Evolutionary conservation across 2,329 filamentous ascomycete species (phyloP).

Genomic region (Aspergillus pseudoglaucus): DNA sequence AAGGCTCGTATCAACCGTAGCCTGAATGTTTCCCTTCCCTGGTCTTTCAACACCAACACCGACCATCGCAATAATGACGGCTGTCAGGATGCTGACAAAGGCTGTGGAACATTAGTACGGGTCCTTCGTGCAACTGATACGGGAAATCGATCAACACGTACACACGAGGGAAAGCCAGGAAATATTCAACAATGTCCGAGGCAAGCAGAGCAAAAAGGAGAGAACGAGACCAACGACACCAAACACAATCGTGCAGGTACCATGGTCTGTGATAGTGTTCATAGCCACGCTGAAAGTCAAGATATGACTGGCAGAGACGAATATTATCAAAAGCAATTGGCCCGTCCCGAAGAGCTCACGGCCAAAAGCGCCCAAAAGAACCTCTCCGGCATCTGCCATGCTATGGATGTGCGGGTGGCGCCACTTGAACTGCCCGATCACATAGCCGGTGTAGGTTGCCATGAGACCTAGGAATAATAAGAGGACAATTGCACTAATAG

Average conservation of each 20-base stretch:
- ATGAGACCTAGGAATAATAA: conserved; percentile 47
- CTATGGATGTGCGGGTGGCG: conserved; percentile 52
- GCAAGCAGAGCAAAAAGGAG: conserved; percentile 52
- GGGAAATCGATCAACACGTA: conserved; percentile 2
- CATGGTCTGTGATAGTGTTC: conserved; percentile 54
- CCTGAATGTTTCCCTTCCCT: conserved; percentile 22
- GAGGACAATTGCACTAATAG: conserved; percentile 35
- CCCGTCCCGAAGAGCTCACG: conserved; percentile 56
- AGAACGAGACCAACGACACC: conserved; percentile 51
- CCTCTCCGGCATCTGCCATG: conserved; percentile 59
- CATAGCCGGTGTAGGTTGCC: conserved; percentile 51
- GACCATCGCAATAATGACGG: conserved; percentile 59
- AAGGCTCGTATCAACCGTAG: conserved; percentile 38
- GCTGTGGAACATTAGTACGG: conserved; percentile 16
- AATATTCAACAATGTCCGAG: conserved; percentile 54
- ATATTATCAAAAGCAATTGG: conserved; percentile 56
- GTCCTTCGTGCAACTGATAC: neutral
- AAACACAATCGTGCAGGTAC: conserved; percentile 56
- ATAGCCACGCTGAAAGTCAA: conserved; percentile 62
- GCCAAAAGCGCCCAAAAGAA: conserved; percentile 55
- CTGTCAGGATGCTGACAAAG: conserved; percentile 56
- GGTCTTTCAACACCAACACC: conserved; percentile 50
- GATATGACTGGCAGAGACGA: conserved; percentile 62
- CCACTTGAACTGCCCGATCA: conserved; percentile 52
- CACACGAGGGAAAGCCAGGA: conserved; percentile 53